Base-by-base conservation (phyloP, 768 basidiomycete genomes). In the Amanita thiersii region DNA sequence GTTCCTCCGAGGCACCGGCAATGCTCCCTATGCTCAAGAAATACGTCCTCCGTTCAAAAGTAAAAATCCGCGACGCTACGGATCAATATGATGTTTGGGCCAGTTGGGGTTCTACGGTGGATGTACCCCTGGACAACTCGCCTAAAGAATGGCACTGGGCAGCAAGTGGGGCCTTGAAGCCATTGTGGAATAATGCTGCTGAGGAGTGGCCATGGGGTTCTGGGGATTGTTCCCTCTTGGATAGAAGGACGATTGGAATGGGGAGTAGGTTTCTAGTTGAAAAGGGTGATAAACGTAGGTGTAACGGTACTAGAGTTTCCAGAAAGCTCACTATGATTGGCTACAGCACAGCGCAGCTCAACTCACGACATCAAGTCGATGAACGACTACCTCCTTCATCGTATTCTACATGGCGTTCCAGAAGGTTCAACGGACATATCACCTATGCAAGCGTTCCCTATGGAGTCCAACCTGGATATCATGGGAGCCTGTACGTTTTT, bases 401-500 rank as follows among this genome's bases (percentile, higher is more conserved):
- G 96, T 23, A 80, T 92, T 46, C 42, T 78, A 12, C 76, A 76
- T 32, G 91, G 92, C 3, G 83, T 98, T 2, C 87, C 96, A 1
- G 96, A 99, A 66, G 92, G 93, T 0, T 64, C 63, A 8, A 55
- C 56, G 0, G 96, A 99, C 55, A 83, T 96, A 2, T 59, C 64
- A 3, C 81, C 89, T 10, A 70, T 79, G 55, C 75, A 81, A 6
- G 77, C 89, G 0, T 81, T 98, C 49, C 96, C 96, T 3, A 83
- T 97, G 68, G 94, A 99, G 48, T 90, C 88, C 5, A 91, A 93
- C 60, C 63, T 98, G 51, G 96, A 99, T 57, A 65, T 86, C 30
- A 97, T 97, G 86, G 91, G 92, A 37, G 94, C 79, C 54, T 65
- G 93, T 96, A 53, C 62, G 85, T 70, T 19, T 28, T n/a, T 40